Evolutionary conservation across 768 basidiomycete species (phyloP), one percentile per base, ranked within the genome.

Genomic region (Tricholoma terreum): DNA sequence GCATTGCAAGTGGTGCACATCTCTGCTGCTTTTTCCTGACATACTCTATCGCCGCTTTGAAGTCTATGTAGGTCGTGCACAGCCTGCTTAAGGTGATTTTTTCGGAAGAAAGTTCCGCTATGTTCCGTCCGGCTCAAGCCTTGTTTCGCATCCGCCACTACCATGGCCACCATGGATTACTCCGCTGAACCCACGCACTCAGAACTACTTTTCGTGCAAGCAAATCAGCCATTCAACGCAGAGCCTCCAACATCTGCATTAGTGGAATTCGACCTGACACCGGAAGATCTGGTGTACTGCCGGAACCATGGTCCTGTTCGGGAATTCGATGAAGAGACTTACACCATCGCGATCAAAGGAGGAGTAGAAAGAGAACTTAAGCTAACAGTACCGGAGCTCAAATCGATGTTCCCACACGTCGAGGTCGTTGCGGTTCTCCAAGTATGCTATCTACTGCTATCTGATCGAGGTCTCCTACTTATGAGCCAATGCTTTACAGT

Each of bases 221-320:
- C 63, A 12, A 63, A 73, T 6, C 63, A 78, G 7, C 89, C 88
- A 2, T 84, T 83, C 73, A 90, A 90, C 65, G 87, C 88, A 15
- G 89, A 92, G 60, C 84, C 89, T 0, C 71, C 76, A 1, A 77
- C 78, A 5, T 67, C 77, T 35, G 76, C 79, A 15, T 76, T 90
- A 11, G 78, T 84, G 17, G 80, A 85, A 61, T 84, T 84, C 63
- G 66, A 77, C 6, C 58, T 82, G 56, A 90, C 89, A 0, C 87
- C 88, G 1, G 78, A 81, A 52, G 79, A 80, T 45, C 74, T 86
- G n/a, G 75, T 85, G 9, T 92, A 88, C 63, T 83, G 82, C 58
- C 82, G 89, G 33, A 90, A 90, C 63, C 89, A 90, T 63, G 83
- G 87, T 45, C 78, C 78, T 56, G 83, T 84, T 33, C 71, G 78